Base-by-base conservation (phyloP, 2,329 filamentous ascomycete genomes). In the Monascus ruber region DNA sequence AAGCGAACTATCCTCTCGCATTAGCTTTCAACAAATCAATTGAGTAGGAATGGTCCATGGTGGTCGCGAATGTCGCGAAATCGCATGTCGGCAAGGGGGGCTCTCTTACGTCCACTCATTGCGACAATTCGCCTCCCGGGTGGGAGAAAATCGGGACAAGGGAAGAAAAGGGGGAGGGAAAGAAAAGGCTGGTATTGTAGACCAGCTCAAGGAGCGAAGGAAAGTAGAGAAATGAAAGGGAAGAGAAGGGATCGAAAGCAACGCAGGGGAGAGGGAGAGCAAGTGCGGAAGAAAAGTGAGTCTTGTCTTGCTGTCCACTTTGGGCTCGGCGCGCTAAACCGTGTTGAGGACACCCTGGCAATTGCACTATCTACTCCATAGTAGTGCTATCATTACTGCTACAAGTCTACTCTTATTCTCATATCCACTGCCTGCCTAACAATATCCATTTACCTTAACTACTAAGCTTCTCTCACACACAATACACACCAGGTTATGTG, bases 1-100 rank as follows among this genome's bases (percentile, higher is more conserved):
- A 98, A 98, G 68, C 91, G 88, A 71, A 98, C 89, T 96, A 49
- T 42, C 38, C 38, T 27, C 27, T 11, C 36, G 9, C 4, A 34
- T 59, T 39, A 64, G 56, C 42, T 50, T 54, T 38, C 37, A 25
- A 33, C 26, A 37, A 44, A 46, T 3, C 47, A 51, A 60, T 54
- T 58, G 50, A 47, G 39, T 36, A 25, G 24, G 37, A 41, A 41
- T 39, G 28, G 43, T 41, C 24, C 39, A 31, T 39, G 44, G 34
- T 41, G 42, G 47, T 48, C 44, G 48, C 50, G 38, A 45, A 39
- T 38, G 39, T 34, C 35, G 7, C 39, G 38, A 43, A 52, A 55
- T 54, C 57, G 56, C 49, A 51, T 57, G 52, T 45, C 47, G 46
- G 47, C 36, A 40, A 44, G 73, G 28, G 28, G 28, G 28, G 28